Percentiles rank a stretch among this genome's conserved stretches.
Conservation (phyloP, 1,284 basidiomycete genomes). For the Trichosporon asahii region DNA sequence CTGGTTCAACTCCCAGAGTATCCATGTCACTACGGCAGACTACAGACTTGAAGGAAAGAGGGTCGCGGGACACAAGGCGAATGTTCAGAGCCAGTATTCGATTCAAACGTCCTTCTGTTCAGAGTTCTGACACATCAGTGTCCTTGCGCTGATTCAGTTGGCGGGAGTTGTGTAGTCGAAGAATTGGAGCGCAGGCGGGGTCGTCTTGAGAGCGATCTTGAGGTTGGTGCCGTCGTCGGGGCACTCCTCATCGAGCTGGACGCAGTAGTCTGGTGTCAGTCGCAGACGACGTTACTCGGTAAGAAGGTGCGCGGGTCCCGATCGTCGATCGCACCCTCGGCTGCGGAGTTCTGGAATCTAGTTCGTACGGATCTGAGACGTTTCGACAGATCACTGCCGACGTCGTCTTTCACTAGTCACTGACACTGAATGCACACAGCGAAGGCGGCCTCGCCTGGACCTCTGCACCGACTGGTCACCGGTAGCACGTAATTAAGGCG, state of each 20-base stretch:
- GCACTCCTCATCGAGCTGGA: not conserved
- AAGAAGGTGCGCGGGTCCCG: too few relatives aligned
- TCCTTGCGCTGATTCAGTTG: too few relatives aligned
- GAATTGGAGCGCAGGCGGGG: not conserved
- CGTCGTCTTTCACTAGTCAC: not conserved
- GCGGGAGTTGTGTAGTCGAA: not conserved
- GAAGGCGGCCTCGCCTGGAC: too few relatives aligned
- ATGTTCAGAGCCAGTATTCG: not conserved
- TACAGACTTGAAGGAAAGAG: not conserved
- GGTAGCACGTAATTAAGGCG: too few relatives aligned
- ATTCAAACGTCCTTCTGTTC: not conserved
- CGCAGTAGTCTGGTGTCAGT: not conserved
- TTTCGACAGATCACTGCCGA: not conserved
- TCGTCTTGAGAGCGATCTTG: not conserved
- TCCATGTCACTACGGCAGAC: too few relatives aligned
- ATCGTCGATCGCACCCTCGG: not conserved
- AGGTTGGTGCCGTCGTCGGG: not conserved
- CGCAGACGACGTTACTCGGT: not conserved
- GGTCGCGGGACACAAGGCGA: not conserved
- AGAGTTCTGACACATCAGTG: too few relatives aligned
- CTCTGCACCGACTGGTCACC: too few relatives aligned
- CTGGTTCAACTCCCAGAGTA: too few relatives aligned
- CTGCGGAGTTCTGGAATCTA: too few relatives aligned
- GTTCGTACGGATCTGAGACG: too few relatives aligned
- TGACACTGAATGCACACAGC: too few relatives aligned